Base-by-base conservation (phyloP, 495 filamentous ascomycete species). In the Talaromyces borbonicus region DNA sequence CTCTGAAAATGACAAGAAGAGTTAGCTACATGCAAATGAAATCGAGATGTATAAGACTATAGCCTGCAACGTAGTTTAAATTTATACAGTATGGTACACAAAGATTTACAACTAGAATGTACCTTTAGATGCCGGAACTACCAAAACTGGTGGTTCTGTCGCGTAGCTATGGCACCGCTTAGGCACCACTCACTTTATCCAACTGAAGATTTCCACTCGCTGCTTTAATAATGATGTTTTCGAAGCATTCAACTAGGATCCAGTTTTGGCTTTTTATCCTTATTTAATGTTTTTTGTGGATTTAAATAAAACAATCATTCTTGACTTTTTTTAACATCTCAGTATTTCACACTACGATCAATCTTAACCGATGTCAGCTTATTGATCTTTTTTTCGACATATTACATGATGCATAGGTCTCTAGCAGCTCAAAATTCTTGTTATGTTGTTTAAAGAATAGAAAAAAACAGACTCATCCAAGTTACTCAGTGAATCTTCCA, bases 161-260 rank as follows among this genome's bases (percentile, higher is more conserved):
- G 20, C 12, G 43, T 36, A 36, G 25, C 43, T 8, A 33, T 18
- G 29, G 31, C 32, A 38, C 45, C 45, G 29, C 30, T 33, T 36
- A 47, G 22, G 45, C 45, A 47, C 32, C 22, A 33, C 20, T 37
- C 20, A 47, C 45, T 26, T 47, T 37, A 37, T 33, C 45, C 18
- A 39, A 4, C 15, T 37, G 45, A 33, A 29, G 24, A 33, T 42
- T 27, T 14, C 25, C 22, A 40, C 39, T 25, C 14, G 39, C 39
- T 16, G 12, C 39, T 42, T 25, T 42, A 29, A 9, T 15, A 25
- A n/a, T n/a, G n/a, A n/a, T 27, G 25, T 26, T 4, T 15, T 16
- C 39, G 16, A 42, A 16, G 39, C 39, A 14, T 16, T 18, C n/a
- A 3, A n/a, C 40, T 27, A 43, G 35, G 35, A 9, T 38, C 15